Conservation (phyloP, 176 grass and related monocot genomes). For the Puccinellia tenuiflora region DNA sequence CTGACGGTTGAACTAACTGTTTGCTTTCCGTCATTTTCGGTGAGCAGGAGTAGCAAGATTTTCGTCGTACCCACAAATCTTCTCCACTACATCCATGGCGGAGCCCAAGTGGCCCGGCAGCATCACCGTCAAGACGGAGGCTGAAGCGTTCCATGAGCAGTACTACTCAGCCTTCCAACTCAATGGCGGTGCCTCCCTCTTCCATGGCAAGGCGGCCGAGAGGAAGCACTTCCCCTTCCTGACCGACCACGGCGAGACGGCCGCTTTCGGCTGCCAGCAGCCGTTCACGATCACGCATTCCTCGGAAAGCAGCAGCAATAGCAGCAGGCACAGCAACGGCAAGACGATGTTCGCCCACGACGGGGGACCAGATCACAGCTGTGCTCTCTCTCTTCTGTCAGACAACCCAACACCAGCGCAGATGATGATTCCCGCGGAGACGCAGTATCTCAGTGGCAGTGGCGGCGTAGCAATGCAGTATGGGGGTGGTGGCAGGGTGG, state of each 20-base stretch:
- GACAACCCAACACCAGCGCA: constrained; percentile 41
- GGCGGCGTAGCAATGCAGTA: constrained; percentile 16
- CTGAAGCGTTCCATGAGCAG: constrained; percentile 19
- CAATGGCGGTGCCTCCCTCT: constrained; percentile 4
- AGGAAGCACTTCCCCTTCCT: constrained; percentile 53
- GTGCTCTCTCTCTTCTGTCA: constrained; percentile 99
- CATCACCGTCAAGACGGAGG: constrained; percentile 45
- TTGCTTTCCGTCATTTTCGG: not conserved
- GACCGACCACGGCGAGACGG: not conserved
- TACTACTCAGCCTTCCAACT: constrained; percentile 42
- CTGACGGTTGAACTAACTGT: not conserved
- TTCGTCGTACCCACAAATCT: constrained; percentile 44
- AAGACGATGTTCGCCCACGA: constrained; percentile 32
- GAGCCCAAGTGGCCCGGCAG: constrained; percentile 39
- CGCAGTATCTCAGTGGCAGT: constrained; percentile 30
- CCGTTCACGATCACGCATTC: constrained; percentile 42
- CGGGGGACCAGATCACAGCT: constrained; percentile 32
- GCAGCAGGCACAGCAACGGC: constrained; percentile 41
- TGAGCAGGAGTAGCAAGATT: constrained; percentile 41
- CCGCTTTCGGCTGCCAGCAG: constrained; percentile 15
- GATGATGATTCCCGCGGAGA: constrained; percentile 26
- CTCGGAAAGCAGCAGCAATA: constrained; percentile 52
- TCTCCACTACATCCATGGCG: constrained; percentile 37
- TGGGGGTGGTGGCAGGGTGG: not conserved
- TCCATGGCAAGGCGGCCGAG: constrained; percentile 26